phyloP scores from a whole-genome alignment of 2,329 filamentous ascomycete genomes.

The Penicillium sp. region DNA sequence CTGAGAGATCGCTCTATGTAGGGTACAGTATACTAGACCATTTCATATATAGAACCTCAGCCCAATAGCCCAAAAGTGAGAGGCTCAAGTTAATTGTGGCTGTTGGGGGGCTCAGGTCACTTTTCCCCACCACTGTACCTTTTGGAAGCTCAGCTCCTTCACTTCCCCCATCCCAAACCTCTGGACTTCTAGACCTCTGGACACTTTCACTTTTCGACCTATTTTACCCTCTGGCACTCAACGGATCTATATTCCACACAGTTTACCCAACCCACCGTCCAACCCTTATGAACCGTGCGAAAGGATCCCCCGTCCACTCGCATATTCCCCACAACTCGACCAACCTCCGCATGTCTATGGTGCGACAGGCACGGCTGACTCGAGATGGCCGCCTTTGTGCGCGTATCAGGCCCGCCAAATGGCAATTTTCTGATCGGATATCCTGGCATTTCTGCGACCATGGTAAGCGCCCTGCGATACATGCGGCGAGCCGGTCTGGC shows the following conservation, averaged over 20 bases:
- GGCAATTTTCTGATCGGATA: constrained; percentile 96
- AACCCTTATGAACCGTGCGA: constrained; percentile 28
- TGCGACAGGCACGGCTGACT: constrained; percentile 36
- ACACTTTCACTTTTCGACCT: not conserved
- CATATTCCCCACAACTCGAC: constrained; percentile 25
- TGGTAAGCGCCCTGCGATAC: constrained; percentile 61
- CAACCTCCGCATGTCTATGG: constrained; percentile 36
- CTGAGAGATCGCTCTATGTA: not conserved
- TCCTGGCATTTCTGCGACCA: constrained; percentile 92
- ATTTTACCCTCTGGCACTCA: not conserved
- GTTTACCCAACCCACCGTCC: not conserved
- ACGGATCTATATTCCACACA: not conserved
- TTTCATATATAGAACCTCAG: not conserved
- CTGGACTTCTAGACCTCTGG: not conserved
- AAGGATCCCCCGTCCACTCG: constrained; percentile 20
- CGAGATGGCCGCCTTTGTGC: constrained; percentile 76
- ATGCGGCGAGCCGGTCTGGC: not conserved
- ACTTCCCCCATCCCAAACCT: not conserved
- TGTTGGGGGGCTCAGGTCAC: not conserved
- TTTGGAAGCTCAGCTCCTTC: constrained; percentile 7
- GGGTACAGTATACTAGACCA: not conserved
- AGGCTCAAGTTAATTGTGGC: not conserved
- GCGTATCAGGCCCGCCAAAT: constrained; percentile 95
- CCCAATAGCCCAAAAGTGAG: not conserved
- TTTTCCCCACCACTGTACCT: constrained; percentile 5